phyloP scores from a whole-genome alignment of 1,139 yeast genomes.

The Protomyces gravidus region DNA sequence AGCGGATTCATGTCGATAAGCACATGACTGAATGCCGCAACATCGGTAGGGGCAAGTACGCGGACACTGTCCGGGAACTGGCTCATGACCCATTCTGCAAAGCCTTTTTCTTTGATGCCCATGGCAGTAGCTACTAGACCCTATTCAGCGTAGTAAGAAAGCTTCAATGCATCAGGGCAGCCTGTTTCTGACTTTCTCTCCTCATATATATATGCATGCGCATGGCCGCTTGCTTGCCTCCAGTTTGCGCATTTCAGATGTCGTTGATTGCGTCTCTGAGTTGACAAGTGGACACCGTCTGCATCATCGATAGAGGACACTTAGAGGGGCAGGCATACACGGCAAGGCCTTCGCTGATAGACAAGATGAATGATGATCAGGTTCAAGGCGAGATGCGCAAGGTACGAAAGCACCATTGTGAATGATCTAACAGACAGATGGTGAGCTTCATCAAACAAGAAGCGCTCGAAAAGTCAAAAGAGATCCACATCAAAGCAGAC shows the following conservation, averaged over 20 bases:
- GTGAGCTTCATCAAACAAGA: slow-evolving; percentile 98
- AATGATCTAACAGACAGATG: slow-evolving; percentile 83
- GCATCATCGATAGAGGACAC: too few relatives aligned
- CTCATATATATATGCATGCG: too few relatives aligned
- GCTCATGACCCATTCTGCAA: slow-evolving; percentile 16
- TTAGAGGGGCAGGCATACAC: too few relatives aligned
- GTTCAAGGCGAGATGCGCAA: slow-evolving; percentile 42
- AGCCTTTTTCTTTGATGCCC: slow-evolving; percentile 27
- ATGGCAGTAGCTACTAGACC: not conserved
- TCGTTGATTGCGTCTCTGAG: too few relatives aligned
- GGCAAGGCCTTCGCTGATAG: too few relatives aligned
- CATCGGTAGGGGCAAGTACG: slow-evolving; percentile 1
- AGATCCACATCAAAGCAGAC: slow-evolving; percentile 89
- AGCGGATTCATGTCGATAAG: slow-evolving; percentile 22
- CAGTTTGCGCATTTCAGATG: too few relatives aligned
- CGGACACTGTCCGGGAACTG: slow-evolving; percentile 10
- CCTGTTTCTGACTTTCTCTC: too few relatives aligned
- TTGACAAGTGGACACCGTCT: too few relatives aligned
- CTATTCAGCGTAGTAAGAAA: too few relatives aligned
- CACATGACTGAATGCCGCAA: slow-evolving; percentile 9
- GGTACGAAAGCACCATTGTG: slow-evolving; percentile 55
- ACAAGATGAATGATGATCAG: slow-evolving; percentile 19
- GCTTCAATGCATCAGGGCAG: too few relatives aligned
- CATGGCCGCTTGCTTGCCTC: too few relatives aligned
- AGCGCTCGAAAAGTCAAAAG: slow-evolving; percentile 98